A percentile compares a stretch with the other conserved stretches of the same genome.
These are phyloP conservation scores for Candida nemodendra DNA, from an alignment of 805 yeast species.

Conservation along the genomic window DNA sequence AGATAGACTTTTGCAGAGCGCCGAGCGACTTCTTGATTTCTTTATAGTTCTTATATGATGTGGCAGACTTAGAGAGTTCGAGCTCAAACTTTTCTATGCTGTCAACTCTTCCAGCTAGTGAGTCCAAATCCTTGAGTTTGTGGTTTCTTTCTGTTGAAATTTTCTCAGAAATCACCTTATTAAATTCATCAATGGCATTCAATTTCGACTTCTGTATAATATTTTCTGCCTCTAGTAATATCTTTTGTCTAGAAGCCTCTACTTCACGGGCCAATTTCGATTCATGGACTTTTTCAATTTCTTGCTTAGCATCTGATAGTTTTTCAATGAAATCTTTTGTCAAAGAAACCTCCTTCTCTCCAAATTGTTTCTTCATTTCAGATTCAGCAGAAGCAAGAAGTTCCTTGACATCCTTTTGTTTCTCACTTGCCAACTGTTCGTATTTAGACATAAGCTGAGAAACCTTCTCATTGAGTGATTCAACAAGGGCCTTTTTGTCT, in stretches of 20 bases:
- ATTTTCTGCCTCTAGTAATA: slow-evolving; percentile 72
- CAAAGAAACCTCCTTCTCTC: slow-evolving; percentile 45
- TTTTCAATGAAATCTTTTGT: slow-evolving; percentile 59
- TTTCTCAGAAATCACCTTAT: slow-evolving; percentile 52
- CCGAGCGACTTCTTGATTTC: slow-evolving; percentile 45
- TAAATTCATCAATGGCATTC: slow-evolving; percentile 67
- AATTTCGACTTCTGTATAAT: slow-evolving; percentile 64
- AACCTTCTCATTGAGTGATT: slow-evolving; percentile 22
- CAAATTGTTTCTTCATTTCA: slow-evolving; percentile 30
- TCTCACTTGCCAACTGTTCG: slow-evolving; percentile 19
- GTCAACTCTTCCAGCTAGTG: slow-evolving; percentile 52
- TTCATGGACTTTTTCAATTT: slow-evolving; percentile 58
- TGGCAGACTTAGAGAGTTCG: slow-evolving; percentile 42
- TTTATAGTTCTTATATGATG: slow-evolving; percentile 36
- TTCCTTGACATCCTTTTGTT: slow-evolving; percentile 18
- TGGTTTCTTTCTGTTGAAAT: slow-evolving; percentile 77
- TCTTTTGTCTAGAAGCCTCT: slow-evolving; percentile 60
- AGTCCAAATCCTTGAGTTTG: slow-evolving; percentile 66
- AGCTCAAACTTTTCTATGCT: slow-evolving; percentile 55
- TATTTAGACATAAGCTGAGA: slow-evolving; percentile 23
- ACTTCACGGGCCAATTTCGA: slow-evolving; percentile 61
- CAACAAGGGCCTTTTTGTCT: slow-evolving; percentile 24
- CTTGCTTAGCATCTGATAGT: slow-evolving; percentile 59
- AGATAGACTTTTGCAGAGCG: slow-evolving; percentile 40
- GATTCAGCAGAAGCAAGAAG: slow-evolving; percentile 30